Base-by-base conservation (phyloP, 495 filamentous ascomycete species). In the Penicillium taxi region DNA sequence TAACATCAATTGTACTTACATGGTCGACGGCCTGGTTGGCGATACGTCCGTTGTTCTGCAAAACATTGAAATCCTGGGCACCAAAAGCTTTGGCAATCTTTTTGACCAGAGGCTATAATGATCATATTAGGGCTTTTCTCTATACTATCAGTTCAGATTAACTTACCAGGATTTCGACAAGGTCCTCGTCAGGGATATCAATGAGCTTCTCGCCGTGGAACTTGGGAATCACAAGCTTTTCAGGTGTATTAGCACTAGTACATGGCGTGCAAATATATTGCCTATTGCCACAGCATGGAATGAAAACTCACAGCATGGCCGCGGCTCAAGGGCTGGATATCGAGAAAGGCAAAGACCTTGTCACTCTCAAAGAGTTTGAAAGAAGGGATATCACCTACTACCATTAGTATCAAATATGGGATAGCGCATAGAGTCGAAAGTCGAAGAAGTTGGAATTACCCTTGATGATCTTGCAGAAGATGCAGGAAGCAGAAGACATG, bases 381-480 rank as follows among this genome's bases (percentile, higher is more conserved):
- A 50, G 81, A 85, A 31, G 90, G 88, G 66, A 96, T 94, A 26
- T 96, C 89, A 47, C 86, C 87, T 93, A n/a, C n/a, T n/a, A n/a
- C n/a, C n/a, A n/a, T n/a, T n/a, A n/a, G 53, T 42, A 37, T 11
- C 25, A 23, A 4, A 35, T 22, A 15, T 21, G 14, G 5, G 11
- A 32, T 32, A 34, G 37, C 22, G 23, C 19, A 23, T 19, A 22
- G 4, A 12, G 26, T 28, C 4, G 26, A n/a, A n/a, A n/a, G n/a
- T n/a, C n/a, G n/a, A n/a, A 2, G 9, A 20, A 27, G 11, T 19
- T 8, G 28, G 12, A 46, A 60, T 41, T 66, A 82, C 88, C 91
- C 72, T 93, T 94, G 66, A 98, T 83, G 58, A 98, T 96, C 56
- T 84, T 94, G 75, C 91, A 98, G 71, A 98, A 98, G 59, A 96